Evolutionary conservation across 352 stramenopile species (phyloP), one percentile per base, ranked within the genome.

Genomic region (Globisporangium echinulatum): DNA sequence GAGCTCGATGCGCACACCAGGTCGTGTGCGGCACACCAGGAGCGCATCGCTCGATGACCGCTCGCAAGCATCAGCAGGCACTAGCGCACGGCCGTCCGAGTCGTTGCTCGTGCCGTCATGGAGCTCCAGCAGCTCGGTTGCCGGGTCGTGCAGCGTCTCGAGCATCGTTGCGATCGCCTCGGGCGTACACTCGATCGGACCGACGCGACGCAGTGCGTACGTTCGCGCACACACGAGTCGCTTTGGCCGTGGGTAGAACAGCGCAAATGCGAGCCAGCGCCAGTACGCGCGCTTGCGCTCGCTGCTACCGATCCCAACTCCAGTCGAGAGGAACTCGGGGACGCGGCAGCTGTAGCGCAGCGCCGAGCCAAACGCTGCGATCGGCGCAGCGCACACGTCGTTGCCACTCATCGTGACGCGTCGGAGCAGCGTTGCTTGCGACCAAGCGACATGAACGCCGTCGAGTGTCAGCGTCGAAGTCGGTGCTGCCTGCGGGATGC

Each of bases 381-480:
- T 51, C 11, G 54, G 54, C 14, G 15, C 43, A 13, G 40, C 13
- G 42, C 54, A 58, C 42, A 58, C n/a, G n/a, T 58, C 54, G 42
- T 58, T 58, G 7, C 42, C 54, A 40, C 43, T 58, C 54, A 51
- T 58, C 33, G 54, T 44, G 13, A 58, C 9, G 7, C 54, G 54
- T 15, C 25, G 50, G 40, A 50, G 53, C 10, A 38, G 37, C 11
- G 19, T 6, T 17, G 15, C 25, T 25, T 25, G 25, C 1, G 25
- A 1, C 25, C 25, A 25, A 25, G 25, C 25, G 25, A 25, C 25
- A 25, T 2, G 25, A 25, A 25, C 25, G 25, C 25, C 25, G 25
- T 25, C 25, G 25, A 25, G 25, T 25, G 25, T 25, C 25, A 25
- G 25, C 1, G 25, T 25, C 25, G 25, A 25, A 25, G 25, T 25